Evolutionary conservation across 140 eudicot species (phyloP).

Genomic region (Senecio squalidus): DNA sequence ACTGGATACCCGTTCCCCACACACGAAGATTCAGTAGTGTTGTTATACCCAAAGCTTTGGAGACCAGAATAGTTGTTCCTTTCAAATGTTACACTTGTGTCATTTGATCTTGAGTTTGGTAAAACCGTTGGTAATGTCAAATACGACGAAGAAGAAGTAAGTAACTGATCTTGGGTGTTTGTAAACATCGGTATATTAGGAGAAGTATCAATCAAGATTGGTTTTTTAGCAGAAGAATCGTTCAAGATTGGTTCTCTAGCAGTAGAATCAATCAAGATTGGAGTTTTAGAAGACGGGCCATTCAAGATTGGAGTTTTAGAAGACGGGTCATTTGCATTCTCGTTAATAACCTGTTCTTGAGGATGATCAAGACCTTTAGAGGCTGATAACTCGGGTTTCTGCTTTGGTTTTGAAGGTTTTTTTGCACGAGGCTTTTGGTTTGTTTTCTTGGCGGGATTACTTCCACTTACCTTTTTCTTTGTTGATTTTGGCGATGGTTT

Average conservation of each 20-base stretch:
- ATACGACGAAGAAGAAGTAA: constrained; percentile 32
- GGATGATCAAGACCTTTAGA: constrained; percentile 6
- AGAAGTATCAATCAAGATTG: constrained; percentile 4
- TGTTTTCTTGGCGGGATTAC: constrained; percentile 19
- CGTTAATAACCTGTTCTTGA: constrained; percentile 21
- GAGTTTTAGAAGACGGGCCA: not conserved
- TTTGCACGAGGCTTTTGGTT: constrained; percentile 26
- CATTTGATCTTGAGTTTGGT: constrained; percentile 22
- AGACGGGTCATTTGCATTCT: constrained; percentile 21
- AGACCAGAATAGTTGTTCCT: constrained; percentile 25
- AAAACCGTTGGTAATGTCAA: constrained; percentile 37
- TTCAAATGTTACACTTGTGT: constrained; percentile 27
- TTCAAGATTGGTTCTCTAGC: constrained; percentile 6
- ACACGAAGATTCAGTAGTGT: constrained; percentile 27
- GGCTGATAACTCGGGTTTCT: constrained; percentile 13
- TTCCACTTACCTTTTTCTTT: constrained; percentile 20
- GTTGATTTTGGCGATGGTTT: constrained; percentile 18
- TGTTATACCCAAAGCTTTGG: constrained; percentile 27
- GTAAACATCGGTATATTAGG: constrained; percentile 21
- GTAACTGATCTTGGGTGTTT: constrained; percentile 26
- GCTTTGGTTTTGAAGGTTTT: constrained; percentile 17
- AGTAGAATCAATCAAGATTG: constrained; percentile 1
- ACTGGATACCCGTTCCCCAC: constrained; percentile 29
- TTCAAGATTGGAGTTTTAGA: constrained; percentile 24
- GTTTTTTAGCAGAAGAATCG: constrained; percentile 3